Evolutionary conservation across 2,329 filamentous ascomycete species (phyloP).

Genomic region (Colletotrichum godetiae): DNA sequence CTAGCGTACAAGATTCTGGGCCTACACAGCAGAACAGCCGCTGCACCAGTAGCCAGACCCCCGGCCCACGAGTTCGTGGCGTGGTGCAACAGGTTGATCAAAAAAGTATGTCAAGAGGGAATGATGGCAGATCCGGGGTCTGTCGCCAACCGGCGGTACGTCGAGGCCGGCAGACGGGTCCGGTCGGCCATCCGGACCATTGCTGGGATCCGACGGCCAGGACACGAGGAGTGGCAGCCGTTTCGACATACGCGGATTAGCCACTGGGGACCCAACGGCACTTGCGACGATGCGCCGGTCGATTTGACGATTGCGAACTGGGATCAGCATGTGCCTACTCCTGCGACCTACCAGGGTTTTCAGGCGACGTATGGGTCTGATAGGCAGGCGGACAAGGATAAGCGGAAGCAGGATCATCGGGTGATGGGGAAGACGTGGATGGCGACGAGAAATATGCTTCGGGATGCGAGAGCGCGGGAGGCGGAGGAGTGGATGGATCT

Average conservation of each 20-base stretch:
- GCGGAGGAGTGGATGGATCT: background rate
- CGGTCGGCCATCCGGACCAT: slow-evolving; percentile 14
- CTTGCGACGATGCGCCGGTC: background rate
- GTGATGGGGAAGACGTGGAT: background rate
- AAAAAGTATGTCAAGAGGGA: background rate
- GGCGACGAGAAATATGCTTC: background rate
- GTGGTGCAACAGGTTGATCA: background rate
- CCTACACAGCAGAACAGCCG: background rate
- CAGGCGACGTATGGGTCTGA: background rate
- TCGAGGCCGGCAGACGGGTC: slow-evolving; percentile 22
- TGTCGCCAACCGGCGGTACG: background rate
- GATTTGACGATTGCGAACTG: background rate
- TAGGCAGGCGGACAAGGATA: background rate
- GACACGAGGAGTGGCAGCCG: slow-evolving; percentile 1
- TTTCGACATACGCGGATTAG: too few species aligned
- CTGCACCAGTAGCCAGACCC: too few species aligned
- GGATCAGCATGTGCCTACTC: background rate
- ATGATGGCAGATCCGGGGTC: background rate
- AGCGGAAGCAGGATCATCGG: background rate
- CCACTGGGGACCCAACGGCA: background rate
- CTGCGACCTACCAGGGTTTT: background rate
- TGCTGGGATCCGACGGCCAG: slow-evolving; percentile 14
- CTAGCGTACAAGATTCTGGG: background rate
- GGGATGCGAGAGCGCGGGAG: background rate
- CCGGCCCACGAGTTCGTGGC: background rate